Conservation (phyloP, 352 stramenopile species). For the Globisporangium lucens region DNA sequence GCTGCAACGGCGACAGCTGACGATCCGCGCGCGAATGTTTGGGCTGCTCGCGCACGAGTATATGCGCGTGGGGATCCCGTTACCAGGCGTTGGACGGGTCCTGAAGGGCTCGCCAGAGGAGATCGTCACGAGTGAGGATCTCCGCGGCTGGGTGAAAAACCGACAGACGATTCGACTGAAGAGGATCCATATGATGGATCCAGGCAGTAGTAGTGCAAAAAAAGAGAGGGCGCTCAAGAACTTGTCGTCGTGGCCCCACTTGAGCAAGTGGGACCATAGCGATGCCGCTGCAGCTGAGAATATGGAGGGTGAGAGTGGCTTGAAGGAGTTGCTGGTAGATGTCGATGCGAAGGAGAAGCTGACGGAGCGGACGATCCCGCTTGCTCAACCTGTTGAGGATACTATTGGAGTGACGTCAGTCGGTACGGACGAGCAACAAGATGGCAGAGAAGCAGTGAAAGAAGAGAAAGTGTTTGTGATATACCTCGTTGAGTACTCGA, state of each 20-base stretch:
- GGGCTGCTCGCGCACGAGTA: conserved; percentile 58
- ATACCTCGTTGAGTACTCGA: conserved; percentile 70
- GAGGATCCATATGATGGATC: conserved; percentile 2
- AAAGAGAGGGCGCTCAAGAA: conserved; percentile 6
- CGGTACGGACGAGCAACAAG: background rate
- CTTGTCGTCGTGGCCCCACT: conserved; percentile 29
- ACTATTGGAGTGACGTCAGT: background rate
- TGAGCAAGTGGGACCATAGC: conserved; percentile 22
- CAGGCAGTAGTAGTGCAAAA: background rate
- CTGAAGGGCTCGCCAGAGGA: conserved; percentile 21
- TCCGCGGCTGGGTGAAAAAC: conserved; percentile 48
- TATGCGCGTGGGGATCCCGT: conserved; percentile 52
- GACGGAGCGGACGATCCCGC: conserved; percentile 24
- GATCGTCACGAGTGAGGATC: conserved; percentile 43
- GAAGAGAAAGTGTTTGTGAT: conserved; percentile 50
- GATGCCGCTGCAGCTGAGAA: background rate
- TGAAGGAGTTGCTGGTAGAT: conserved; percentile 26
- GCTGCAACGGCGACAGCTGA: conserved; percentile 41
- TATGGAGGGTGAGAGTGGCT: background rate
- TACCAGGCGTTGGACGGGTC: conserved; percentile 42
- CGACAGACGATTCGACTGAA: conserved; percentile 42
- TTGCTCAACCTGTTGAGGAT: conserved; percentile 19
- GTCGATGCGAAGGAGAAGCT: conserved; percentile 31
- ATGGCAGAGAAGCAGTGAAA: conserved; percentile 13
- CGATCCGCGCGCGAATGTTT: conserved; percentile 49